Percentiles rank a stretch among this genome's conserved stretches.
Conservation (phyloP, 345 rosid species). For the Pistacia atlantica region DNA sequence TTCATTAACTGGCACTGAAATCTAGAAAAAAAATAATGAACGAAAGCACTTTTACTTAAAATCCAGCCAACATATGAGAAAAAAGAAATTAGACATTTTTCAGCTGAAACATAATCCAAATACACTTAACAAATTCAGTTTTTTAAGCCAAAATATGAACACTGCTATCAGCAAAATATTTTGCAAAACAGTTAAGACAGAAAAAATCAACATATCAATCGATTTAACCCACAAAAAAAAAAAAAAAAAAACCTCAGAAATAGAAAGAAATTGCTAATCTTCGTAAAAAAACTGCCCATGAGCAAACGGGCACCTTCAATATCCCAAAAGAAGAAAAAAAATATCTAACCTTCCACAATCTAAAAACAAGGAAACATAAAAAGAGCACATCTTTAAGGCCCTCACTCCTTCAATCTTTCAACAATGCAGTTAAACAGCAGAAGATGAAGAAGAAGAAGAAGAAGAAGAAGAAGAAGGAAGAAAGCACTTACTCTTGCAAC, state of each 20-base stretch:
- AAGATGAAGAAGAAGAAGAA: neutral
- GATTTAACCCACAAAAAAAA: neutral
- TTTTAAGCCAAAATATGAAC: neutral
- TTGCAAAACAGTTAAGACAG: neutral
- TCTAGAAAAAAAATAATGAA: conserved; percentile 18
- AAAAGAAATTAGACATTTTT: neutral
- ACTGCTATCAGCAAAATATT: neutral
- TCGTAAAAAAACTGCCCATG: neutral
- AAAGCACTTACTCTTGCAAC: conserved; percentile 57
- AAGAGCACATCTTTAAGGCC: neutral
- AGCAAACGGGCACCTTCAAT: conserved; percentile 6
- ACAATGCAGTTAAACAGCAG: neutral
- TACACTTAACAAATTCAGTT: neutral
- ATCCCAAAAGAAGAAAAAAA: neutral
- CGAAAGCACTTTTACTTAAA: conserved; percentile 12
- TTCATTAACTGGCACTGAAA: conserved; percentile 25
- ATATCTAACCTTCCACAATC: neutral
- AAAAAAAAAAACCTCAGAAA: neutral
- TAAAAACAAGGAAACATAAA: neutral
- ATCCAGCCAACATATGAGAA: neutral
- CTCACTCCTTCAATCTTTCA: conserved; percentile 5
- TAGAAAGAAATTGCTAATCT: neutral
- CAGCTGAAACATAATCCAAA: neutral
- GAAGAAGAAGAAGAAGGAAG: neutral
- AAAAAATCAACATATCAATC: neutral